Evolutionary conservation across 352 stramenopile genomes (phyloP).

Genomic region (Pythium scleroteichum): DNA sequence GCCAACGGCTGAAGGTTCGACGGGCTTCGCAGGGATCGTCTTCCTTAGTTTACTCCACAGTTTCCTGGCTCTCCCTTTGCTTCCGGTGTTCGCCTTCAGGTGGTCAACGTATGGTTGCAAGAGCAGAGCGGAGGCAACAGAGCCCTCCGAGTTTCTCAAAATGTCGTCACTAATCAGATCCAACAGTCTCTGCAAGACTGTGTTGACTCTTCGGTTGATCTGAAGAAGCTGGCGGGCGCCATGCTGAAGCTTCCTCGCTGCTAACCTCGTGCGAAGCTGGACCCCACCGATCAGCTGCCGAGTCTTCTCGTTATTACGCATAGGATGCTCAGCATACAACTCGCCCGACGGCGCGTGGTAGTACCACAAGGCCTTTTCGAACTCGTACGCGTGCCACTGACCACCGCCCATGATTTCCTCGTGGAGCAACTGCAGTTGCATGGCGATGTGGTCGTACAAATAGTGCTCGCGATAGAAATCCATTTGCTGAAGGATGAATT

Average conservation of each 20-base stretch:
- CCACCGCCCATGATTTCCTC: conserved; percentile 46
- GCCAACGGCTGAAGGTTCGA: no score
- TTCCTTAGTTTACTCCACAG: conserved; percentile 2
- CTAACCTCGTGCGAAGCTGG: conserved; percentile 41
- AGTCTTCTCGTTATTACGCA: conserved; percentile 47
- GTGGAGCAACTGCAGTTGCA: conserved; percentile 43
- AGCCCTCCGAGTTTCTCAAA: conserved; percentile 1
- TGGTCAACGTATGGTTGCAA: neutral
- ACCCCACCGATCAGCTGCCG: conserved; percentile 43
- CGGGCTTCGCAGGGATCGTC: neutral
- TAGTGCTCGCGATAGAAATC: conserved; percentile 61
- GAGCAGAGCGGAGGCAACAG: neutral
- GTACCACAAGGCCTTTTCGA: conserved; percentile 61
- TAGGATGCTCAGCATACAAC: conserved; percentile 57
- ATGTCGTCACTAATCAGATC: conserved; percentile 25
- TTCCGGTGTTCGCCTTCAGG: neutral
- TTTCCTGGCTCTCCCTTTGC: neutral
- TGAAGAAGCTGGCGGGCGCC: conserved; percentile 24
- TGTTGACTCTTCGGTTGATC: conserved; percentile 16
- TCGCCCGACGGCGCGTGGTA: conserved; percentile 39
- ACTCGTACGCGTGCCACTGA: conserved; percentile 68
- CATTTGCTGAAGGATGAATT: conserved; percentile 62
- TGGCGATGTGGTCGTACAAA: conserved; percentile 44
- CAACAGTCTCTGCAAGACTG: conserved; percentile 21
- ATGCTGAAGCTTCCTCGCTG: conserved; percentile 42